Evolutionary conservation across 352 stramenopile species (phyloP).

Genomic region (Thalassiosira livingstoniorum): DNA sequence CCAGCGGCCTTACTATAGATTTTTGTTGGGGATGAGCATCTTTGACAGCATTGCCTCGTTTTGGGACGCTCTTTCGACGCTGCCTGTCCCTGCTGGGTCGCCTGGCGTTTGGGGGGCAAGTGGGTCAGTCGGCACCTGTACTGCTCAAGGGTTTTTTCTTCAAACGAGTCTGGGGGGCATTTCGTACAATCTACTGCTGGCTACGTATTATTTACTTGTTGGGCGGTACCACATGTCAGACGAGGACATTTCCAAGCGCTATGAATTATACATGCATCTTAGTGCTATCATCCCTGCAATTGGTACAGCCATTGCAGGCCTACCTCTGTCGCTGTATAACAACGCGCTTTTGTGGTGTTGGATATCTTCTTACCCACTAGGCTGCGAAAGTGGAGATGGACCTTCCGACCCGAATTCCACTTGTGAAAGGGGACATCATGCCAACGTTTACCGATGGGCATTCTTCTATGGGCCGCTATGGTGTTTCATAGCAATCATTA

Average conservation of each 20-base stretch:
- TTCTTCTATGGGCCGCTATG: conserved; percentile 48
- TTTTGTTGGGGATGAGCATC: conserved; percentile 37
- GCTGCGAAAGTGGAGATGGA: conserved; percentile 34
- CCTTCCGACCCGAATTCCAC: background rate
- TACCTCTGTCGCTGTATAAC: conserved; percentile 53
- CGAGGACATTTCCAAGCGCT: conserved; percentile 30
- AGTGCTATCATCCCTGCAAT: conserved; percentile 28
- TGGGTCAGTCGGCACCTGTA: conserved; percentile 36
- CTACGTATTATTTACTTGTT: conserved; percentile 56
- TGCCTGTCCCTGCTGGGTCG: conserved; percentile 26
- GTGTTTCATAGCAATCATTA: conserved; percentile 21
- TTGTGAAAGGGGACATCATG: conserved; percentile 41
- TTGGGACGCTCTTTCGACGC: conserved; percentile 33
- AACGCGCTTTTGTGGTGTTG: conserved; percentile 61
- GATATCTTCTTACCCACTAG: conserved; percentile 42
- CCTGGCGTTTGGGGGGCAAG: conserved; percentile 20
- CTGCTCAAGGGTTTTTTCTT: conserved; percentile 43
- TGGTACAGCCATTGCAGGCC: conserved; percentile 16
- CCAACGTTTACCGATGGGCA: conserved; percentile 42
- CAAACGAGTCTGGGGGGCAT: conserved; percentile 39
- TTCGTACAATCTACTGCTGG: conserved; percentile 56
- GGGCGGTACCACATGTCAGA: conserved; percentile 46
- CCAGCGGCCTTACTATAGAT: conserved; percentile 37
- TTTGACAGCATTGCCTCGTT: conserved; percentile 23
- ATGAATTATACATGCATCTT: conserved; percentile 57